Conservation (phyloP, 2,329 filamentous ascomycete species). For the Microsporum ferrugineum region DNA sequence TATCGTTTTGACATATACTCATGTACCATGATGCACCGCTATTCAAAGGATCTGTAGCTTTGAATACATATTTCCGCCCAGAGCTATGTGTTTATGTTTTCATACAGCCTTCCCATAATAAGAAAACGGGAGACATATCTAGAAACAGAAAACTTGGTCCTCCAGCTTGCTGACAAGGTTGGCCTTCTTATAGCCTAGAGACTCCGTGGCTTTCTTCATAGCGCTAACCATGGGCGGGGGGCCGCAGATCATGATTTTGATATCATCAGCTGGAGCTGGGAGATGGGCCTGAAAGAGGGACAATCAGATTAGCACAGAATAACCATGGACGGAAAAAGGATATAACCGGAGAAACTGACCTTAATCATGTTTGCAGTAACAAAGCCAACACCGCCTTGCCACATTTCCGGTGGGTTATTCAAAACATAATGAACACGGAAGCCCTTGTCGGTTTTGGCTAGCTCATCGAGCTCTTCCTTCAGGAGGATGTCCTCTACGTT, state of each 20-base stretch:
- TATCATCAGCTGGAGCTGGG: slow-evolving; percentile 68
- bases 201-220: slow-evolving; percentile 90
- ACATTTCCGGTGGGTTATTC: slow-evolving; percentile 86
- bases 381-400: slow-evolving; percentile 87
- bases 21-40: background rate
- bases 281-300: slow-evolving; percentile 38
- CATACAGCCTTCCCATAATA: background rate
- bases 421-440: slow-evolving; percentile 91
- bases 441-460: slow-evolving; percentile 63
- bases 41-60: background rate
- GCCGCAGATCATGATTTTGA: slow-evolving; percentile 90
- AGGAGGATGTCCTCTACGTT: slow-evolving; percentile 85
- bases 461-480: slow-evolving; percentile 75
- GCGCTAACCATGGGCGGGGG: slow-evolving; percentile 94
- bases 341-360: slow-evolving; percentile 37
- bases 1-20: background rate
- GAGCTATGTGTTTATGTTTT: background rate
- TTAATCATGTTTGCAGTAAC: slow-evolving; percentile 94
- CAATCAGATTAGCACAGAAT: background rate
- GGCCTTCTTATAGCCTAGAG: slow-evolving; percentile 83
- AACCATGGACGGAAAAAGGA: slow-evolving; percentile 8
- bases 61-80: background rate
- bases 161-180: slow-evolving; percentile 92
- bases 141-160: slow-evolving; percentile 97
- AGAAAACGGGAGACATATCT: slow-evolving; percentile 25